phyloP scores from a whole-genome alignment of 176 grass and related monocot genomes.

The Ensete ventricosum region DNA sequence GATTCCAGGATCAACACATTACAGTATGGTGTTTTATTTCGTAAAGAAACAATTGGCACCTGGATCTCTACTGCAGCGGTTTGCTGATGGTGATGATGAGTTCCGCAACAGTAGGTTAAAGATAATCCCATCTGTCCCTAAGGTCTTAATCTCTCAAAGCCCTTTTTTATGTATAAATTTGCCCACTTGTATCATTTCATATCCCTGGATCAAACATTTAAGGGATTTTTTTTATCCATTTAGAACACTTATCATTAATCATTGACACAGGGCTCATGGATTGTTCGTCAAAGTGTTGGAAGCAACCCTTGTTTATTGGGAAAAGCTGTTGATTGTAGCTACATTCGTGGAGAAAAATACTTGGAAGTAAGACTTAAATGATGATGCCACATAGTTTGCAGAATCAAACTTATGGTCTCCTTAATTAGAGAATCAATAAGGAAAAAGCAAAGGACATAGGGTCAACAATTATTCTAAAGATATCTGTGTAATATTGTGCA shows the following conservation, averaged over 20 bases:
- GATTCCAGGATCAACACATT: constrained; percentile 81
- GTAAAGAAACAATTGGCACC: constrained; percentile 53
- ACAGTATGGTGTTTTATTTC: constrained; percentile 93
- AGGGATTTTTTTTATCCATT: neutral
- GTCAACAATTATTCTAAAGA: neutral
- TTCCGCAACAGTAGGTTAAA: constrained; percentile 90
- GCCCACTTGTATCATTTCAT: neutral
- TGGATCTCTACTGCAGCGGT: constrained; percentile 80
- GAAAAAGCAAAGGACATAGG: neutral
- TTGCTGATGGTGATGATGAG: constrained; percentile 84
- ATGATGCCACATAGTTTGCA: neutral
- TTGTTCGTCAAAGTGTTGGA: constrained; percentile 87
- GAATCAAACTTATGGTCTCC: neutral
- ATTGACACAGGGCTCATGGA: constrained; percentile 77
- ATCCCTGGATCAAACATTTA: neutral
- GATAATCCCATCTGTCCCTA: constrained; percentile 94
- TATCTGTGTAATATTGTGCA: constrained; percentile 22
- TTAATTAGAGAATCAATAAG: neutral
- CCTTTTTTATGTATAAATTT: neutral
- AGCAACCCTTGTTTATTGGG: constrained; percentile 84
- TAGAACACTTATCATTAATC: neutral
- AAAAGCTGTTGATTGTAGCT: constrained; percentile 88
- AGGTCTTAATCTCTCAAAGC: constrained; percentile 34
- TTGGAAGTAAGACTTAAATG: constrained; percentile 54
- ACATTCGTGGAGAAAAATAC: constrained; percentile 74